phyloP scores from a whole-genome alignment of 2,329 filamentous ascomycete genomes.

The Epichloe sibirici region DNA sequence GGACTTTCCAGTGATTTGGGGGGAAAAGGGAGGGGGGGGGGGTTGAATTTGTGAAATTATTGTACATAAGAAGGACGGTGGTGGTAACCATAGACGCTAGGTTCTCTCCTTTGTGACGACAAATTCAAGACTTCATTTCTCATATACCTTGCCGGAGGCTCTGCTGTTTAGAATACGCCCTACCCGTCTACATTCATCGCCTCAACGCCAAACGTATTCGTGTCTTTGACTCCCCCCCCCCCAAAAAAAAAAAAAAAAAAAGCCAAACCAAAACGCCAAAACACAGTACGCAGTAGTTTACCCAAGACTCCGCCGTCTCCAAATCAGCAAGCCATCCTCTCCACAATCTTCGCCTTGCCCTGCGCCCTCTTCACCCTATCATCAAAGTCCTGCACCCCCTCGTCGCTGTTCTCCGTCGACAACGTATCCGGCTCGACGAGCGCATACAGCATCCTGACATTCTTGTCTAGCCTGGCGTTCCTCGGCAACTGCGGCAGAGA shows the following conservation, averaged over 20 bases:
- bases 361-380: constrained; percentile 73
- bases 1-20: constrained; percentile 40
- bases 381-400: constrained; percentile 83
- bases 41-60: constrained; percentile 12
- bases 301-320: not conserved
- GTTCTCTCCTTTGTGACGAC: not conserved
- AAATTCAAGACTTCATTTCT: not conserved
- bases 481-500: constrained; percentile 31
- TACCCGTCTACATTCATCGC: too few relatives aligned
- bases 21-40: not conserved
- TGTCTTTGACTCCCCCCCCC: too few relatives aligned
- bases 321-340: constrained; percentile 44
- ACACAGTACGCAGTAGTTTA: not conserved
- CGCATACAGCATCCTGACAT: constrained; percentile 62
- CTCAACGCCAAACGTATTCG: too few relatives aligned
- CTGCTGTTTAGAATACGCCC: too few relatives aligned
- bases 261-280: not conserved
- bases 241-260: too few relatives aligned
- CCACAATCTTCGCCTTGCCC: constrained; percentile 75
- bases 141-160: too few relatives aligned
- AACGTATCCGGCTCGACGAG: constrained; percentile 69
- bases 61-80: constrained; percentile 2
- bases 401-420: constrained; percentile 72
- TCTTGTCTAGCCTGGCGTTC: constrained; percentile 61
- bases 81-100: not conserved